Evolutionary conservation across 2,329 filamentous ascomycete species (phyloP), one percentile per base, ranked within the genome.

Genomic region (Albifimbria verrucaria): DNA sequence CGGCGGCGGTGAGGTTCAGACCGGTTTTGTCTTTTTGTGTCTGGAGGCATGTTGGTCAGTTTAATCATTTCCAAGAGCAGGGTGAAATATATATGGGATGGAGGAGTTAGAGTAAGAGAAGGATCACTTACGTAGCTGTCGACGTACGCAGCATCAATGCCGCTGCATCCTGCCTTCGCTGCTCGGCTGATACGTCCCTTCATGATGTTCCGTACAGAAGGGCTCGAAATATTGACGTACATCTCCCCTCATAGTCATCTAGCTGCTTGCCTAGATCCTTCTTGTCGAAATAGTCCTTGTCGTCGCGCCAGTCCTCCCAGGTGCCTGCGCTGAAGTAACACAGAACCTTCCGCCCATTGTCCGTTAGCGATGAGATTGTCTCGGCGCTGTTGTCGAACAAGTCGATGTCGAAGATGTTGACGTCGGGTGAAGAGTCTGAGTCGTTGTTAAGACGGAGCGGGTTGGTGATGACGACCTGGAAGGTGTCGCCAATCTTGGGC

Each of bases 311-410:
- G 49, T 82, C 65, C 68, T 91, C 88, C 60, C 80, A 89, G 7
- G 82, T 86, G 1, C 88, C 88, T 0, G 85, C 86, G 49, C 83
- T 87, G 72, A 90, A 90, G 70, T 91, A 91, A 73, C 88, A 91
- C 54, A 90, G 85, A 51, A 89, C 81, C 56, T 80, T 83, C 62
- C 81, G 81, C 9, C 77, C 79, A 6, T 71, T 66, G 49, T 79
- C 81, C 52, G 78, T 72, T 65, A 86, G 83, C 12, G 85, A 72
- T 55, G 83, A 75, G 53, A 88, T 65, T 2, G 66, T 67, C 15
- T 57, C 49, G 2, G 52, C 56, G 23, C 62, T 50, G 59, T 73
- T 84, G 65, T 87, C 84, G 65, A 80, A 87, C 44, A 87, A 68
- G 12, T 78, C 73, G 1, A 85, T 50, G 55, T 73, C 70, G 53